Evolutionary conservation across 179 eudicot genomes (phyloP), one percentile per base, ranked within the genome.

Genomic region (Amaranthus tricolor): DNA sequence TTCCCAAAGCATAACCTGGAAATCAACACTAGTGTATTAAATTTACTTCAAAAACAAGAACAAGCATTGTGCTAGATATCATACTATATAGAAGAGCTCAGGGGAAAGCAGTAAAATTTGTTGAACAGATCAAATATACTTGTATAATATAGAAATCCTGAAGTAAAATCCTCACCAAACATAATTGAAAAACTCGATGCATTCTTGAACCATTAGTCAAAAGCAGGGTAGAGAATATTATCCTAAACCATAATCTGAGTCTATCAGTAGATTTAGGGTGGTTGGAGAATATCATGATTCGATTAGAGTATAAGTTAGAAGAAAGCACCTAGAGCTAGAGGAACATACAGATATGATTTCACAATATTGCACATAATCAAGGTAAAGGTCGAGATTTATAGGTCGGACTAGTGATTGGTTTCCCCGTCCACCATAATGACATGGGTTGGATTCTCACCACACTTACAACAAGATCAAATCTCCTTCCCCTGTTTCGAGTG

Each of bases 1-100:
- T 80, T 24, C 87, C 98, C 86, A 94, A 86, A 52, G 98, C 98
- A 86, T 94, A 94, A 77, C 98, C 98, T 94, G 84, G 61, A 80
- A 67, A 47, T 73, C 71, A 65, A 77, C 14, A 73, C 45, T 48
- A 14, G 24, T 6, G 7, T 44, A 56, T 31, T 67, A 12, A 76
- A 40, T 71, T 21, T 58, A 49, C 62, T 76, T 45, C 44, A 8
- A 20, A 51, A 52, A 13, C 20, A 6, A 63, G 5, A 62, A 58
- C 63, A 71, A 15, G 17, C 16, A 48, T 14, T 44, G 60, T 58
- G 47, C 21, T 13, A 57, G 59, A 21, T 55, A 47, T 62, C 6
- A 52, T 5, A 50, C 60, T 17, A 16, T 24, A 73, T n/a, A 1
- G 21, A 68, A 74, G 11, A n/a, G 48, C 10, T 47, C 21, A n/a